phyloP scores from a whole-genome alignment of 352 stramenopile species.

The Phytophthora crassamura region DNA sequence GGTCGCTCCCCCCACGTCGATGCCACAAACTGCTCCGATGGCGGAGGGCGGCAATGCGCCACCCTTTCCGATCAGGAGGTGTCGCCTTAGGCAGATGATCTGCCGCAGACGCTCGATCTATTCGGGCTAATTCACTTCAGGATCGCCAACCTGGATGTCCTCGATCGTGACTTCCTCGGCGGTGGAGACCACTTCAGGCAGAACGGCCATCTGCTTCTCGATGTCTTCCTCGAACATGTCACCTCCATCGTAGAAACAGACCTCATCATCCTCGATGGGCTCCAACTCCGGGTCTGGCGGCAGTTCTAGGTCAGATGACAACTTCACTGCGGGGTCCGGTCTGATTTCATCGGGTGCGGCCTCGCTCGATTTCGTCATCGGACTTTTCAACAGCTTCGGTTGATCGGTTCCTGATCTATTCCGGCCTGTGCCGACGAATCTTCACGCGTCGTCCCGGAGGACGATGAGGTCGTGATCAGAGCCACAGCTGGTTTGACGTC shows the following conservation, averaged over 20 bases:
- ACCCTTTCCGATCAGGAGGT: constrained; percentile 21
- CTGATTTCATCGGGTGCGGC: too few species aligned
- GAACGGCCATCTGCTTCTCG: constrained; percentile 3
- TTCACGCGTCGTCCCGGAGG: too few species aligned
- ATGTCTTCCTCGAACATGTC: constrained; percentile 8
- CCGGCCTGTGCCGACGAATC: too few species aligned
- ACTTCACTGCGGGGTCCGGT: too few species aligned
- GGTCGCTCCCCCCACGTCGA: too few species aligned
- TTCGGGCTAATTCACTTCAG: constrained; percentile 1
- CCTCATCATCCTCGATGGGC: neutral
- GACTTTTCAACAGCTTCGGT: too few species aligned
- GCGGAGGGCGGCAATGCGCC: constrained; percentile 18
- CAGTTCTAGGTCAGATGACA: too few species aligned
- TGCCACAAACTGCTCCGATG: constrained; percentile 14
- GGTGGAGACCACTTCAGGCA: constrained; percentile 4
- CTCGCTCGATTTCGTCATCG: too few species aligned
- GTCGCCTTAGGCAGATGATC: constrained; percentile 2
- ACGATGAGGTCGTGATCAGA: too few species aligned
- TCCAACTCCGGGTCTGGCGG: neutral
- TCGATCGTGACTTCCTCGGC: constrained; percentile 13
- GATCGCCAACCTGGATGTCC: too few species aligned
- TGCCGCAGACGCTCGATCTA: neutral
- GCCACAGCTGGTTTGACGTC: too few species aligned
- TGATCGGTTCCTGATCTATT: too few species aligned
- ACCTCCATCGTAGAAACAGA: neutral